Evolutionary conservation across 2,329 filamentous ascomycete genomes (phyloP).

Genomic region (Scolecobasidium constrictum): DNA sequence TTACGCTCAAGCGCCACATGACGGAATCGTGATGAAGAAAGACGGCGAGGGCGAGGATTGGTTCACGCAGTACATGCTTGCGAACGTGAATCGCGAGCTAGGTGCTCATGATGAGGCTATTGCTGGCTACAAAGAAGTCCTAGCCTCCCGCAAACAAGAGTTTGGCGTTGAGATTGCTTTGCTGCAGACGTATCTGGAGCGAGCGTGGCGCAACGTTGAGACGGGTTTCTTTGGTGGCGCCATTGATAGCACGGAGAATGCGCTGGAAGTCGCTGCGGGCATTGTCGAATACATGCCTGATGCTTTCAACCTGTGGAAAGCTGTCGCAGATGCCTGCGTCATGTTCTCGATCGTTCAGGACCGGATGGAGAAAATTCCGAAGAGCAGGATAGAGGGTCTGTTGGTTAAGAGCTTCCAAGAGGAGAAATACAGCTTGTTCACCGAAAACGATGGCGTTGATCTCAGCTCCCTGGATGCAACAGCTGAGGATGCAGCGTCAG

Average conservation of each 20-base stretch:
- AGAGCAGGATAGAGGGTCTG: slow-evolving; percentile 45
- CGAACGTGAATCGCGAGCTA: slow-evolving; percentile 85
- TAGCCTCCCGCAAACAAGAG: slow-evolving; percentile 57
- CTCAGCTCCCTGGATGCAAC: background rate
- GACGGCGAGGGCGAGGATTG: slow-evolving; percentile 56
- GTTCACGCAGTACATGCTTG: slow-evolving; percentile 96
- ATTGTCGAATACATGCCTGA: slow-evolving; percentile 51
- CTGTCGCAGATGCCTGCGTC: slow-evolving; percentile 76
- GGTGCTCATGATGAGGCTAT: slow-evolving; percentile 84
- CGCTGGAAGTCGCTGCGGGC: slow-evolving; percentile 54
- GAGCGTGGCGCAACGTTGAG: slow-evolving; percentile 63
- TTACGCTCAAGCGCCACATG: slow-evolving; percentile 69
- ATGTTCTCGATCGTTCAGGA: slow-evolving; percentile 72
- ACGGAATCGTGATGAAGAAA: slow-evolving; percentile 43
- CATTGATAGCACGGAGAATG: slow-evolving; percentile 55
- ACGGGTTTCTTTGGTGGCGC: slow-evolving; percentile 82
- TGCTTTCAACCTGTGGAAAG: slow-evolving; percentile 93
- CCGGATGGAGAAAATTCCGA: slow-evolving; percentile 52
- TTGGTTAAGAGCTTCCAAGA: slow-evolving; percentile 43
- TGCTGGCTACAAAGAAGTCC: slow-evolving; percentile 61
- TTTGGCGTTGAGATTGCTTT: slow-evolving; percentile 81
- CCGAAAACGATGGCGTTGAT: slow-evolving; percentile 56
- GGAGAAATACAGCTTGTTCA: slow-evolving; percentile 50
- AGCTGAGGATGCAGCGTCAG: slow-evolving; percentile 22
- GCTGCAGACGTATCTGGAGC: slow-evolving; percentile 79